These are phyloP conservation scores for Plectranthus barbatus DNA, from an alignment of 257 asterid species.

Conservation along the genomic window DNA sequence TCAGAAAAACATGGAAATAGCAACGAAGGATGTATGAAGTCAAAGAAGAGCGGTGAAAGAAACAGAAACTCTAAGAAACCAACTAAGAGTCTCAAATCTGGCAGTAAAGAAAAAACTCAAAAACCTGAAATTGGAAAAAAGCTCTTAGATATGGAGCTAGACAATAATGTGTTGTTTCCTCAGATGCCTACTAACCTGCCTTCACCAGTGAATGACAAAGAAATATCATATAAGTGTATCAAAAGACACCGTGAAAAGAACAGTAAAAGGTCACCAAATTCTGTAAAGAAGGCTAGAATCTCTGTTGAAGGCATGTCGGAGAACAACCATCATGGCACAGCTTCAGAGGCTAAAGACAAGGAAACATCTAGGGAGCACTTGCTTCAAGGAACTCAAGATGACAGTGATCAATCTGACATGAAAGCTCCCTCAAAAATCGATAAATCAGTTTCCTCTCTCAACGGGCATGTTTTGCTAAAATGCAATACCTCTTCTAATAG, in stretches of 20 bases:
- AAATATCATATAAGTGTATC: slow-evolving; percentile 15
- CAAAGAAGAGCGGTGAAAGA: slow-evolving; percentile 14
- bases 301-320: slow-evolving; percentile 23
- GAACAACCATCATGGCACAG: slow-evolving; percentile 9
- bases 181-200: slow-evolving; percentile 16
- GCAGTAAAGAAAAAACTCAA: slow-evolving; percentile 13
- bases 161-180: slow-evolving; percentile 17
- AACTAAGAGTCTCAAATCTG: slow-evolving; percentile 7
- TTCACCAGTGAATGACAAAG: slow-evolving; percentile 17
- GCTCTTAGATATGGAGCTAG: slow-evolving; percentile 15
- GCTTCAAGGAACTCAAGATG: slow-evolving; percentile 8
- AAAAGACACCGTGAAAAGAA: slow-evolving; percentile 13
- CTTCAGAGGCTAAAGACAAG: slow-evolving; percentile 9
- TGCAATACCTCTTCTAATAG: slow-evolving; percentile 25
- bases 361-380: slow-evolving; percentile 16
- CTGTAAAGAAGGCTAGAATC: slow-evolving; percentile 41
- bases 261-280: slow-evolving; percentile 12
- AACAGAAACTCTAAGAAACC: slow-evolving; percentile 13
- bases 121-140: slow-evolving; percentile 20
- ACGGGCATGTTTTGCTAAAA: slow-evolving; percentile 22
- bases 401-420: slow-evolving; percentile 7
- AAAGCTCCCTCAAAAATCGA: slow-evolving; percentile 21
- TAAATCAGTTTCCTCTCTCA: slow-evolving; percentile 15
- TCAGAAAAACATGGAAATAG: slow-evolving; percentile 23
- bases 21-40: slow-evolving; percentile 12